Base-by-base conservation (phyloP, 148 eudicot genomes). In the Selenicereus undatus region DNA sequence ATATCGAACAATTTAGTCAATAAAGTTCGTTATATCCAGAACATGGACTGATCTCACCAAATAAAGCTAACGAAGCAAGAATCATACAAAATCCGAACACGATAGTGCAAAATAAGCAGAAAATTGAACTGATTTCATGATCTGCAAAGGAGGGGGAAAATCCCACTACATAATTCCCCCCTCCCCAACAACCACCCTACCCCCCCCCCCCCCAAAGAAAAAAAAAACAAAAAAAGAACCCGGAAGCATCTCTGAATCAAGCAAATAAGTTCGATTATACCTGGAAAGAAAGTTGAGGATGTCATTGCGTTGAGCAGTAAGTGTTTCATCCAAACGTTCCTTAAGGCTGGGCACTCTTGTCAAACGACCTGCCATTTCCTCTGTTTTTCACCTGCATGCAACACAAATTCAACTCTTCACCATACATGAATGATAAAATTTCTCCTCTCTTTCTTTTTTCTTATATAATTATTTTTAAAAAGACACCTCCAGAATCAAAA, bases 261-360 rank as follows among this genome's bases (percentile, higher is more conserved):
- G 27, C 62, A 32, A 26, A 11, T 1, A 0, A 72, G 13, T 5
- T 27, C 5, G 10, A 29, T 51, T 64, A 20, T 84, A 94, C 98
- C 85, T 88, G 51, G 94, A 86, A 24, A 94, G 89, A 81, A 92
- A 92, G 66, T 83, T 65, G 83, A 92, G 81, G 45, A 92, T 86
- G 54, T 92, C 94, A 74, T 94, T 92, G 83, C 92, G 90, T 73
- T 90, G 94, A 81, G 90, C 81, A 60, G 89, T 70, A 45, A 91
- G 85, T 48, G 94, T 90, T 58, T 89, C 90, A 83, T 90, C 91
- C 78, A 92, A 80, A 70, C 98, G 98, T 80, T 94, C 94, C 26
- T 89, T 89, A 16, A 94, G 89, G 88, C 93, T 94, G 50, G 91
- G 93, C 66, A 92, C 96, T 36, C 93, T 83, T 9, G 89, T 92